Percentiles rank a stretch among this genome's conserved stretches.
Conservation (phyloP, 768 basidiomycete genomes). For the Fibroporia radiculosa region DNA sequence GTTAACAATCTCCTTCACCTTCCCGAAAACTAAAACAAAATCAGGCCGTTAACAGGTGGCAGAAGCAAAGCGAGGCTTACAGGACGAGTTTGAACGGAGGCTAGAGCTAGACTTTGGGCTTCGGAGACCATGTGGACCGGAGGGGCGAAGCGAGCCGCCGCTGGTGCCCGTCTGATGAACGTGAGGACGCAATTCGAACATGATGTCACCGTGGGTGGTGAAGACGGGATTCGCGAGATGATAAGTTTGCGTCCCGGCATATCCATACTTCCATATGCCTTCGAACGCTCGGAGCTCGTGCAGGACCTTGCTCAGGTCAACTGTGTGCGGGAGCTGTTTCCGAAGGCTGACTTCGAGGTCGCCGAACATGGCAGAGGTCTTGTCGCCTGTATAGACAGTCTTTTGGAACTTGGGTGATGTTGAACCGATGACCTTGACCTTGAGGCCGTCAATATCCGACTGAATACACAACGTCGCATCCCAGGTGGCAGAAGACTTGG, state of each 20-base stretch:
- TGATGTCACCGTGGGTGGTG: constrained; percentile 22
- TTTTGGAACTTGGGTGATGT: constrained; percentile 11
- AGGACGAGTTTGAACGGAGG: not conserved
- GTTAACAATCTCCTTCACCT: not conserved
- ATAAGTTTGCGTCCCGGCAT: constrained; percentile 18
- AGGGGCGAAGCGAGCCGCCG: not conserved
- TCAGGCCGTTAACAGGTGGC: not conserved
- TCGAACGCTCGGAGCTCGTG: constrained; percentile 20
- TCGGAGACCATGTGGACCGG: not conserved
- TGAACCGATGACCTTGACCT: constrained; percentile 13
- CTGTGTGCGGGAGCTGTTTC: constrained; percentile 14
- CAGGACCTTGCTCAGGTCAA: constrained; percentile 18
- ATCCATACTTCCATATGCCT: constrained; percentile 21
- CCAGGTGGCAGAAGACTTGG: constrained; percentile 19
- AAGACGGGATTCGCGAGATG: constrained; percentile 24
- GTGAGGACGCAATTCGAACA: constrained; percentile 22
- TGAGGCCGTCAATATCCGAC: constrained; percentile 16
- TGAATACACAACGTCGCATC: constrained; percentile 13
- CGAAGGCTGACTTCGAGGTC: constrained; percentile 16
- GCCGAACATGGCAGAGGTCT: constrained; percentile 6
- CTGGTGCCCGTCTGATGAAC: constrained; percentile 1
- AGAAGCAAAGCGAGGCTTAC: not conserved
- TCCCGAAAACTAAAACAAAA: not conserved
- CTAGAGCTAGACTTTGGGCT: not conserved
- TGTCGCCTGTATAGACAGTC: constrained; percentile 6